These are phyloP conservation scores for Dicorynia guianensis DNA, from an alignment of 306 rosid species.

Conservation along the genomic window DNA sequence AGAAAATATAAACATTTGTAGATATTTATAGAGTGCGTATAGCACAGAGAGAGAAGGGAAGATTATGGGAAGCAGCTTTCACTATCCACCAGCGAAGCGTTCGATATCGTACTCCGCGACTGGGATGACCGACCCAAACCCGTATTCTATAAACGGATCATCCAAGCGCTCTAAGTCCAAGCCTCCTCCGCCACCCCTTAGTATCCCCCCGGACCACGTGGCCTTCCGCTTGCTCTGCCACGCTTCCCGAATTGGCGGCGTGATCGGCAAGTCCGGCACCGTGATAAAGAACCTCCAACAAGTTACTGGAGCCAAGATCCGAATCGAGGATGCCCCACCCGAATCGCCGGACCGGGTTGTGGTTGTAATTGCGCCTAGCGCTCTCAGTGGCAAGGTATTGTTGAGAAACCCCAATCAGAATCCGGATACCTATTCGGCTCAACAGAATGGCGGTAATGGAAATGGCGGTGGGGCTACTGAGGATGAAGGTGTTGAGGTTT, in stretches of 20 bases:
- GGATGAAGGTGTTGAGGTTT: constrained; percentile 53
- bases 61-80: constrained; percentile 80
- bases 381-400: constrained; percentile 38
- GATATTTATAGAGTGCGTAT: background rate
- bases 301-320: constrained; percentile 86
- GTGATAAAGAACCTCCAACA: constrained; percentile 81
- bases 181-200: constrained; percentile 54
- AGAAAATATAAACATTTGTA: background rate
- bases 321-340: constrained; percentile 68
- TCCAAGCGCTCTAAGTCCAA: constrained; percentile 74
- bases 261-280: constrained; percentile 85
- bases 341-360: constrained; percentile 86
- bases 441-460: background rate
- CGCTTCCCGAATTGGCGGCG: constrained; percentile 88
- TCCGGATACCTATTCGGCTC: background rate
- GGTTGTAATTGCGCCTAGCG: constrained; percentile 54
- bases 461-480: constrained; percentile 8
- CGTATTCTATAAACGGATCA: constrained; percentile 52
- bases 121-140: constrained; percentile 51
- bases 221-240: constrained; percentile 92
- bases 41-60: background rate
- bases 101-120: constrained; percentile 35
- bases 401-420: background rate
- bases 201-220: constrained; percentile 68
- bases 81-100: constrained; percentile 77